Conservation (phyloP, 495 filamentous ascomycete genomes). For the Hamigera avellanea region DNA sequence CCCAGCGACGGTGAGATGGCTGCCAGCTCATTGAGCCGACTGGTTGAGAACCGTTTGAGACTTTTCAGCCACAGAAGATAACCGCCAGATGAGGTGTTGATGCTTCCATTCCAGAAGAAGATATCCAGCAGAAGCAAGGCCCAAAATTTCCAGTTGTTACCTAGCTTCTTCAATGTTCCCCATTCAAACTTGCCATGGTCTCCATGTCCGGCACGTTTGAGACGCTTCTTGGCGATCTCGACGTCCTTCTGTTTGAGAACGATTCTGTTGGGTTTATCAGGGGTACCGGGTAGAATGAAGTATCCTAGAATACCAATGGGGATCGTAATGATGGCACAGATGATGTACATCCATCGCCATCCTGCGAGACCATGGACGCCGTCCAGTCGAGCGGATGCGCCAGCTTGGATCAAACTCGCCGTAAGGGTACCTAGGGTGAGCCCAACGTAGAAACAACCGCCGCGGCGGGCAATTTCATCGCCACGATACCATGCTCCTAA, state of each 20-base stretch:
- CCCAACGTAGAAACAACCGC: slow-evolving; percentile 37
- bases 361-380: slow-evolving; percentile 35
- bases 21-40: slow-evolving; percentile 30
- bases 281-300: slow-evolving; percentile 25
- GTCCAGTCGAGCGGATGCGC: slow-evolving; percentile 28
- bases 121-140: slow-evolving; percentile 30
- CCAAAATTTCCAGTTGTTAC: slow-evolving; percentile 25
- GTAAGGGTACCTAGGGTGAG: slow-evolving; percentile 37
- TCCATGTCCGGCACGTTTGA: slow-evolving; percentile 14
- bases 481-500: slow-evolving; percentile 28
- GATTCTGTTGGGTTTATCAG: slow-evolving; percentile 30
- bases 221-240: slow-evolving; percentile 16
- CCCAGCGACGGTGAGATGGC: slow-evolving; percentile 29
- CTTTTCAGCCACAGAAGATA: slow-evolving; percentile 35
- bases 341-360: slow-evolving; percentile 46
- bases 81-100: slow-evolving; percentile 19
- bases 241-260: slow-evolving; percentile 30
- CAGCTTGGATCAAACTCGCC: slow-evolving; percentile 39
- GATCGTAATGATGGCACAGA: slow-evolving; percentile 38
- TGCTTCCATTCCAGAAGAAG: slow-evolving; percentile 37
- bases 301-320: slow-evolving; percentile 34
- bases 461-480: slow-evolving; percentile 32
- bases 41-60: slow-evolving; percentile 26
- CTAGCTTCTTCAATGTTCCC: slow-evolving; percentile 16
- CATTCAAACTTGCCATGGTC: slow-evolving; percentile 18